Conservation (phyloP, 805 yeast species). For the Suhomyces emberorum region DNA sequence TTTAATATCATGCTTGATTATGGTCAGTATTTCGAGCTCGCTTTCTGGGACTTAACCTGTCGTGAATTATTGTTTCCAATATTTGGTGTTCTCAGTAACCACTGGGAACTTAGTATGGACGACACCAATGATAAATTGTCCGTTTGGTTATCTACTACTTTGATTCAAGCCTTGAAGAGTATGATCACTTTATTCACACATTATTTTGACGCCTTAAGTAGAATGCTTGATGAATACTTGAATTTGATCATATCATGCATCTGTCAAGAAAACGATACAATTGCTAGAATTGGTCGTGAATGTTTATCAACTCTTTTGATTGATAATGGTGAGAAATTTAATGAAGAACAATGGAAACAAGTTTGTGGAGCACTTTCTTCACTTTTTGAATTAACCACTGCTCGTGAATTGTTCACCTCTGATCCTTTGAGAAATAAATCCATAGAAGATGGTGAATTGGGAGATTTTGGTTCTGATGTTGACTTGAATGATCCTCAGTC, state of each 20-base stretch:
- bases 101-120: conserved; percentile 64
- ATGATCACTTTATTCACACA: conserved; percentile 80
- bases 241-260: conserved; percentile 80
- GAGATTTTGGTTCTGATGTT: conserved; percentile 18
- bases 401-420: conserved; percentile 71
- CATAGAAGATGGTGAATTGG: conserved; percentile 24
- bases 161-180: conserved; percentile 90
- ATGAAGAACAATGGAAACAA: conserved; percentile 67
- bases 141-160: conserved; percentile 94
- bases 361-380: conserved; percentile 62
- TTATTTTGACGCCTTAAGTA: conserved; percentile 73
- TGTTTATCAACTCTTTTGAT: conserved; percentile 77
- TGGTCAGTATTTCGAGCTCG: conserved; percentile 71
- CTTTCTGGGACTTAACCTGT: conserved; percentile 82
- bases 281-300: conserved; percentile 89
- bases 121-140: conserved; percentile 80
- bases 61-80: conserved; percentile 83
- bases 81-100: conserved; percentile 71
- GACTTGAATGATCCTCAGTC: conserved; percentile 9
- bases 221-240: conserved; percentile 75
- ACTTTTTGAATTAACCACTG: conserved; percentile 80
- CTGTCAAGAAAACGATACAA: conserved; percentile 95
- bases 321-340: conserved; percentile 69
- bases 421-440: conserved; percentile 41
- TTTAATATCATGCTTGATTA: conserved; percentile 78